phyloP scores from a whole-genome alignment of 1,139 yeast genomes.

The Geotrichum restrictum region DNA sequence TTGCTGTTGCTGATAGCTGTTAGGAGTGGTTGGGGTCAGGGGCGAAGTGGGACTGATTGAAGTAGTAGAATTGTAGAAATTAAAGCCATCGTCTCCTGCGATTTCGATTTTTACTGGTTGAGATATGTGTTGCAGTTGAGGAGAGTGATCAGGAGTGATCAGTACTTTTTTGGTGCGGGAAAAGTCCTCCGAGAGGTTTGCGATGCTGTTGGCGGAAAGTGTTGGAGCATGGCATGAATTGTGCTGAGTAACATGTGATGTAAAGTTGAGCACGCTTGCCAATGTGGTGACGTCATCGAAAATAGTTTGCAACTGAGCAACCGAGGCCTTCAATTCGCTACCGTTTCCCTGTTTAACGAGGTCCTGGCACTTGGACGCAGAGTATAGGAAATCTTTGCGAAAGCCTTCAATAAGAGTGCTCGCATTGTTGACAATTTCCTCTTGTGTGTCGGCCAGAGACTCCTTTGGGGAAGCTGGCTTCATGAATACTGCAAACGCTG shows the following conservation, averaged over 20 bases:
- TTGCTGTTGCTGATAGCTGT: not conserved
- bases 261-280: slow-evolving; percentile 16
- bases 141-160: not conserved
- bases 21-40: slow-evolving; percentile 3
- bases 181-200: not conserved
- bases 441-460: slow-evolving; percentile 13
- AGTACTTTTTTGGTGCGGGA: not conserved
- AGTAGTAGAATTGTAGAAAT: slow-evolving; percentile 7
- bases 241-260: slow-evolving; percentile 14
- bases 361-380: not conserved
- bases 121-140: not conserved
- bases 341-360: not conserved
- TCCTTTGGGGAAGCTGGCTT: slow-evolving; percentile 17
- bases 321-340: not conserved
- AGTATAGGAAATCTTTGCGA: slow-evolving; percentile 7
- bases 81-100: not conserved
- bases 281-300: slow-evolving; percentile 14
- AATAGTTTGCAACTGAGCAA: slow-evolving; percentile 1
- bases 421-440: slow-evolving; percentile 17
- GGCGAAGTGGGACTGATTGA: slow-evolving; percentile 10
- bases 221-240: not conserved
- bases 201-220: not conserved
- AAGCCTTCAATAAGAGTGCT: slow-evolving; percentile 15
- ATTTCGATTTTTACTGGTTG: not conserved
- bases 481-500: slow-evolving; percentile 13